phyloP scores from a whole-genome alignment of 352 stramenopile species.

The Phytophthora colocasiae region DNA sequence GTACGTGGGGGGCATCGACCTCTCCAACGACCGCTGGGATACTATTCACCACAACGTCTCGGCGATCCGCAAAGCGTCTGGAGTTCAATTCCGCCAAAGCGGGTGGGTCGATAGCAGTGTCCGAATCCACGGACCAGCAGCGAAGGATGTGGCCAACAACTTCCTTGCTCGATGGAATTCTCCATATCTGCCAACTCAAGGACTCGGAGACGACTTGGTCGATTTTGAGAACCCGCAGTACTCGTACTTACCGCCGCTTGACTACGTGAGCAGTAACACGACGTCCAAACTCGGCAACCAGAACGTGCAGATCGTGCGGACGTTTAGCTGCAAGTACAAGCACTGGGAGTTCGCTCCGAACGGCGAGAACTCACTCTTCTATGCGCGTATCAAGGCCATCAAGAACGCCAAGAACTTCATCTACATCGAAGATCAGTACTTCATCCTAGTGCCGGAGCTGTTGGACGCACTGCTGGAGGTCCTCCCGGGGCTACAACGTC shows the following conservation, averaged over 20 bases:
- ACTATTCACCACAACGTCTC: slow-evolving; percentile 56
- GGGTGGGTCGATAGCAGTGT: slow-evolving; percentile 63
- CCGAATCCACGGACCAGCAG: slow-evolving; percentile 51
- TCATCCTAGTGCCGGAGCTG: slow-evolving; percentile 54
- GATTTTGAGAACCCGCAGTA: slow-evolving; percentile 59
- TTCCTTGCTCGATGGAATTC: slow-evolving; percentile 65
- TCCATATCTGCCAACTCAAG: slow-evolving; percentile 28
- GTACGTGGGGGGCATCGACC: slow-evolving; percentile 62
- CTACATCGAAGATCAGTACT: too few species aligned
- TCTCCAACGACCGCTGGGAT: slow-evolving; percentile 64
- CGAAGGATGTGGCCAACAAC: slow-evolving; percentile 55
- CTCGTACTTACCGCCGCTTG: slow-evolving; percentile 17
- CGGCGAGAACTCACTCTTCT: slow-evolving; percentile 55
- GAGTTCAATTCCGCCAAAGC: slow-evolving; percentile 42
- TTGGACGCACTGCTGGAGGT: slow-evolving; percentile 49
- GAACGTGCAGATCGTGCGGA: slow-evolving; percentile 60
- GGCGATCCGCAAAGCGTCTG: slow-evolving; percentile 33
- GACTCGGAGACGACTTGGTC: slow-evolving; percentile 42
- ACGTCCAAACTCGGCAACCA: slow-evolving; percentile 27
- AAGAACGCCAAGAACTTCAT: too few species aligned
- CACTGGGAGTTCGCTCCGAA: slow-evolving; percentile 55
- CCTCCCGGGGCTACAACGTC: slow-evolving; percentile 46
- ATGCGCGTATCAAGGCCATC: slow-evolving; percentile 60
- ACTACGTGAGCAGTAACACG: slow-evolving; percentile 21
- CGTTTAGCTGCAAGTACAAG: slow-evolving; percentile 57